Evolutionary conservation across 805 yeast species (phyloP), one percentile per base, ranked within the genome.

Genomic region (Grigorovia transvaalensis): DNA sequence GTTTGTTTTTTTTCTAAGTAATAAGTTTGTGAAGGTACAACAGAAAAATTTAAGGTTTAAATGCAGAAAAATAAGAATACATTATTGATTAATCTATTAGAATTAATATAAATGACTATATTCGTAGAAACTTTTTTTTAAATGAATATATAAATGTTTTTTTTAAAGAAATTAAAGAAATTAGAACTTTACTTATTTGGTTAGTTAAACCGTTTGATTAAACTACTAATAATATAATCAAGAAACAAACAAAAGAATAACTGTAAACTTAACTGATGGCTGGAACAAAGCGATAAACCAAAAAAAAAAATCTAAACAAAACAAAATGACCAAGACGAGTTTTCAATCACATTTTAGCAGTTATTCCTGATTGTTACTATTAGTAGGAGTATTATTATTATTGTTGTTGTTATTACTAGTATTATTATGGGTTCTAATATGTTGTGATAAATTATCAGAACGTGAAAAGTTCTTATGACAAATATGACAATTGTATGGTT

Each of bases 391-490:
- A 49, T 83, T 33, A 33, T 13, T 13, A 33, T 8, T 33, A 6
- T 23, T 23, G 6, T 23, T 35, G 47, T 83, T 33, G 8, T 13
- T 13, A 33, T 33, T 33, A 8, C 15, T 38, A 27, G 11, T 20
- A 45, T 45, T 49, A 18, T 17, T 35, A 49, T 83, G 87, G 9
- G 79, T 78, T 58, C 80, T 81, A 54, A 81, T 72, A 63, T 82
- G 88, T 63, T 82, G 88, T 44, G 77, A 74, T 58, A 83, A 65
- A 57, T 82, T 82, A 62, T 82, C 88, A 23, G 80, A 73, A 57
- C 88, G 70, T 53, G 85, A 79, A 57, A 82, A 82, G 57, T 79
- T 78, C 63, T 83, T 80, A 44, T 74, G 74, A 59, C 88, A 82
- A 27, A 77, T 70, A 8, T 71, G 68, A 64, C 88, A 82, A 53